Evolutionary conservation across 78 protist genomes (phyloP).

Genomic region (Mantamonas sphyraenae): DNA sequence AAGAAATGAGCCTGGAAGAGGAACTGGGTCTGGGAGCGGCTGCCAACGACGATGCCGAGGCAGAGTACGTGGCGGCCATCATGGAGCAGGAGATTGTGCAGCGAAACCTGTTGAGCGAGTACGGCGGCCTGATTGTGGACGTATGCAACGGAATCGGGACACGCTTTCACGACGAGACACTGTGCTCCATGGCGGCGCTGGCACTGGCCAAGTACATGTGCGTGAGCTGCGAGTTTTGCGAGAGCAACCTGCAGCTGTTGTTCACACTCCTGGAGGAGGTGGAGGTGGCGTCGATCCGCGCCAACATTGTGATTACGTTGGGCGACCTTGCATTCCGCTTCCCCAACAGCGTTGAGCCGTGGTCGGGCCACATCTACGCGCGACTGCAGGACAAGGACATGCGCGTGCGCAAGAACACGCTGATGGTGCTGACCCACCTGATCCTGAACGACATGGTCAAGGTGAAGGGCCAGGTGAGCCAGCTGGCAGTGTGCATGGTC

Average conservation of each 20-base stretch:
- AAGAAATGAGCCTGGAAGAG: constrained; percentile 23
- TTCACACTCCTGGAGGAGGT: constrained; percentile 31
- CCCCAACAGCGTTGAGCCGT: constrained; percentile 89
- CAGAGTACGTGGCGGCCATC: constrained; percentile 5
- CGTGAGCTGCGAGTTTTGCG: constrained; percentile 44
- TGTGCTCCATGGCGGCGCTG: constrained; percentile 50
- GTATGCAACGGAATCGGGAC: constrained; percentile 23
- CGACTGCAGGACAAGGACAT: constrained; percentile 57
- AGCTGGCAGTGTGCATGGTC: constrained; percentile 56
- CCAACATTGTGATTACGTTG: constrained; percentile 73
- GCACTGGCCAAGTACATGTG: constrained; percentile 72
- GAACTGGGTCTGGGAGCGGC: constrained; percentile 54
- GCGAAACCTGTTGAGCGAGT: constrained; percentile 47
- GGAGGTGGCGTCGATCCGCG: constrained; percentile 27
- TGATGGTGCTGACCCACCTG: constrained; percentile 87
- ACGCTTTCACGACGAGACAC: neutral
- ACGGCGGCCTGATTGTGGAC: constrained; percentile 29
- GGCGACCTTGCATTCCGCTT: constrained; percentile 79
- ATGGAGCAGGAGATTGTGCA: constrained; percentile 13
- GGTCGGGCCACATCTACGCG: constrained; percentile 47
- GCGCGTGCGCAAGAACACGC: constrained; percentile 69
- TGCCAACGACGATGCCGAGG: constrained; percentile 43
- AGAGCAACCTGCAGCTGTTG: constrained; percentile 42
- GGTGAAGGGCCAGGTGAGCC: constrained; percentile 35
- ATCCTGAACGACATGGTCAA: constrained; percentile 88